phyloP scores from a whole-genome alignment of 2,329 filamentous ascomycete genomes.

The Lachnellula arida region DNA sequence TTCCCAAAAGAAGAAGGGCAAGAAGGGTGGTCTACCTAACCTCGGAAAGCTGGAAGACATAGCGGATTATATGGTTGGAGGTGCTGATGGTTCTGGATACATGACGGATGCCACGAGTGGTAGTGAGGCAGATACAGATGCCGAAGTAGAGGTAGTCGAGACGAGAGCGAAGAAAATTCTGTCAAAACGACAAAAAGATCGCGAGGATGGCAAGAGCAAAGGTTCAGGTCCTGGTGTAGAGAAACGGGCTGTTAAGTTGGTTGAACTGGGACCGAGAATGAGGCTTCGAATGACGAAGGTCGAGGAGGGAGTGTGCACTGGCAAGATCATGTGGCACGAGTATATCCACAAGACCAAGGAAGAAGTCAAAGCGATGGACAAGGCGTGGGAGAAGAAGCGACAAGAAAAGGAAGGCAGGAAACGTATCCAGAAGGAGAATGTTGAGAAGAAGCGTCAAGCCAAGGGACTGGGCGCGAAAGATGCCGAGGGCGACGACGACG shows the following conservation, averaged over 20 bases:
- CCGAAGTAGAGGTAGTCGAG: slow-evolving; percentile 82
- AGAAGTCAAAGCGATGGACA: slow-evolving; percentile 74
- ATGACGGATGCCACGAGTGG: slow-evolving; percentile 81
- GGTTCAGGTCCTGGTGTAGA: slow-evolving; percentile 43
- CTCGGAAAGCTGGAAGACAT: slow-evolving; percentile 89
- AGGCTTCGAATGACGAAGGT: slow-evolving; percentile 88
- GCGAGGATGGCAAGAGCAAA: slow-evolving; percentile 43
- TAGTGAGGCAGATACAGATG: slow-evolving; percentile 89
- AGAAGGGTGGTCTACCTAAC: slow-evolving; percentile 76
- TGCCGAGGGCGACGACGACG: slow-evolving; percentile 47
- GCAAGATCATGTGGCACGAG: slow-evolving; percentile 97
- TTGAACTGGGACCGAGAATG: slow-evolving; percentile 90
- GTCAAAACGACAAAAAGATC: slow-evolving; percentile 40
- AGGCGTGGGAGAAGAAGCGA: slow-evolving; percentile 72
- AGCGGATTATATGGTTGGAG: slow-evolving; percentile 88
- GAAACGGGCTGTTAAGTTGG: slow-evolving; percentile 82
- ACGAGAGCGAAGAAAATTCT: slow-evolving; percentile 59
- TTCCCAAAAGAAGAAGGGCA: slow-evolving; percentile 47
- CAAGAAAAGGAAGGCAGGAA: slow-evolving; percentile 79
- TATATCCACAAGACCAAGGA: slow-evolving; percentile 79
- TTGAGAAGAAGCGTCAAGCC: slow-evolving; percentile 75
- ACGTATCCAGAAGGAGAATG: slow-evolving; percentile 81
- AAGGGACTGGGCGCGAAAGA: slow-evolving; percentile 43
- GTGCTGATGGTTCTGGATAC: slow-evolving; percentile 73
- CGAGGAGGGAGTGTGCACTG: slow-evolving; percentile 85